phyloP scores from a whole-genome alignment of 1,284 basidiomycete species.

The Leccinum holopus region DNA sequence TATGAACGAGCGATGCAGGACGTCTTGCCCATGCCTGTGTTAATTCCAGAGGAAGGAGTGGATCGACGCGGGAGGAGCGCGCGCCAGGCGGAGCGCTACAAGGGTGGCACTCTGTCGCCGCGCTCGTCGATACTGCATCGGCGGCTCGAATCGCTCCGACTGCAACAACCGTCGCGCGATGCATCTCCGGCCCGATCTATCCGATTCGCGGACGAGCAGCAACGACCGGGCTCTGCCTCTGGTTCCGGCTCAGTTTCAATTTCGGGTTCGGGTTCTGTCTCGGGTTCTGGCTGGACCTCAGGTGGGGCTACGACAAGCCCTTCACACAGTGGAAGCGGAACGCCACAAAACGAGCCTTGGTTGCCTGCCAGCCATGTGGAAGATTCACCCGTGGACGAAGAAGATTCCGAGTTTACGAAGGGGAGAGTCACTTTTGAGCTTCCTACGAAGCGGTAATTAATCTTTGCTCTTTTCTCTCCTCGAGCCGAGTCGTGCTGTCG shows the following conservation, averaged over 20 bases:
- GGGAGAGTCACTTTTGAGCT: conserved; percentile 22
- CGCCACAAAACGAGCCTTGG: conserved; percentile 20
- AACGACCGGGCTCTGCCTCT: conserved; percentile 10
- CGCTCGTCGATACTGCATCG: conserved; percentile 30
- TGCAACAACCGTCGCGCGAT: conserved; percentile 22
- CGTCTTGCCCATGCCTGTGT: background rate
- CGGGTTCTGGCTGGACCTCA: background rate
- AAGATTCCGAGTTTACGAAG: conserved; percentile 20
- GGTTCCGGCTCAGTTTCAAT: background rate
- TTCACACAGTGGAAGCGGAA: conserved; percentile 15
- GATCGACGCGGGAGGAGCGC: conserved; percentile 29
- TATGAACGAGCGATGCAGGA: conserved; percentile 10
- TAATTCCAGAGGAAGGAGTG: background rate
- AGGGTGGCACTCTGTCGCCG: conserved; percentile 15
- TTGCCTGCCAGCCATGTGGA: conserved; percentile 9
- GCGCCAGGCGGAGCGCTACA: conserved; percentile 13
- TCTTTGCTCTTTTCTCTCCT: background rate
- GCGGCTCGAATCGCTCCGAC: conserved; percentile 31
- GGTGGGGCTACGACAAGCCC: conserved; percentile 8
- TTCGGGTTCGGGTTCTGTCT: background rate
- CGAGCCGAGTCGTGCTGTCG: background rate
- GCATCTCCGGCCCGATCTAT: conserved; percentile 34
- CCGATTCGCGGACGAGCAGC: conserved; percentile 31
- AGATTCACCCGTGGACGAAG: conserved; percentile 6
- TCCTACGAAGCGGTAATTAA: conserved; percentile 12